Conservation (phyloP, 345 rosid species). For the Nasturtium officinale region DNA sequence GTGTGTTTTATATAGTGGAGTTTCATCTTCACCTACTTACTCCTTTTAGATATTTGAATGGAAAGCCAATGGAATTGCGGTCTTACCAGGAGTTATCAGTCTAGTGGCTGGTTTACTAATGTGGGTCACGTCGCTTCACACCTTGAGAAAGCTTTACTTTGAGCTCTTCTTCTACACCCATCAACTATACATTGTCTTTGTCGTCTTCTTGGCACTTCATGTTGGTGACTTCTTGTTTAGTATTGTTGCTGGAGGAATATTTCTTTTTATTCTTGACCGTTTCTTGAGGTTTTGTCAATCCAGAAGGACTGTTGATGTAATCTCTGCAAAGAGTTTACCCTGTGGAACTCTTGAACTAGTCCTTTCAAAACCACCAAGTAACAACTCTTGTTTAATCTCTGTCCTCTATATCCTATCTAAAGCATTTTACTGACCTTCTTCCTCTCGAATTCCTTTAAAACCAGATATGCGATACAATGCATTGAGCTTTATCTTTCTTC, state of each 20-base stretch:
- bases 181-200: conserved; percentile 77
- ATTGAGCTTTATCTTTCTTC: conserved; percentile 83
- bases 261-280: conserved; percentile 83
- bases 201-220: conserved; percentile 80
- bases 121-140: conserved; percentile 82
- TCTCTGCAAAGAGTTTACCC: conserved; percentile 78
- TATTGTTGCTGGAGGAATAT: conserved; percentile 77
- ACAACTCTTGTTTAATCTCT: conserved; percentile 23
- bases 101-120: conserved; percentile 75
- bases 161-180: conserved; percentile 96
- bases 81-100: conserved; percentile 78
- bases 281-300: conserved; percentile 92
- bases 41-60: conserved; percentile 63
- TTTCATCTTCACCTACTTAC: not conserved
- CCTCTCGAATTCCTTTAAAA: not conserved
- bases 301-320: conserved; percentile 59
- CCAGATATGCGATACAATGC: conserved; percentile 79
- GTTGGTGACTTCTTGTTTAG: conserved; percentile 76
- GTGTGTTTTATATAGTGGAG: not conserved
- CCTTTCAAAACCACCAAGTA: conserved; percentile 78
- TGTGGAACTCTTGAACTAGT: conserved; percentile 79
- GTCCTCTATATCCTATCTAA: conserved; percentile 6
- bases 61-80: conserved; percentile 58
- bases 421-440: not conserved
- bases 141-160: conserved; percentile 68